Percentiles rank a stretch among this genome's conserved stretches.
phyloP scores from a whole-genome alignment of 106 monocot species.

The Platanthera zijinensis region DNA sequence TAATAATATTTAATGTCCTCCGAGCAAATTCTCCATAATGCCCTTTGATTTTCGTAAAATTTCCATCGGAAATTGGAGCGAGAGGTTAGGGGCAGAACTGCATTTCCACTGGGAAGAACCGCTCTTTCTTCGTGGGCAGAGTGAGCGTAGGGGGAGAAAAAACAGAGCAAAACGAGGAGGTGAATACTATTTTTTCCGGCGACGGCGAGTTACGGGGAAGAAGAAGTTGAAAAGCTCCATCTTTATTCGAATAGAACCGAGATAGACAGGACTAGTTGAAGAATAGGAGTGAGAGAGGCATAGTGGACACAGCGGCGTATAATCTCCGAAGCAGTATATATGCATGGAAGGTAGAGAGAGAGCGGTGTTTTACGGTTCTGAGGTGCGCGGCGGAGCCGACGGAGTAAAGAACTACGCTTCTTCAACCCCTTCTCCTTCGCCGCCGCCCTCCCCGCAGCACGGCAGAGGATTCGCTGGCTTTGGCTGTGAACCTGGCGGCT shows the following conservation, averaged over 20 bases:
- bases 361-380: slow-evolving; percentile 5
- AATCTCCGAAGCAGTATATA: not conserved
- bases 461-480: not conserved
- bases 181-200: not conserved
- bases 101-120: slow-evolving; percentile 5
- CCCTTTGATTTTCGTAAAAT: not conserved
- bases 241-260: not conserved
- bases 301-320: not conserved
- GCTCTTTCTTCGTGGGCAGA: slow-evolving; percentile 7
- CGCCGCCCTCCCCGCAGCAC: slow-evolving; percentile 16
- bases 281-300: not conserved
- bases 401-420: slow-evolving; percentile 1
- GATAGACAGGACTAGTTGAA: not conserved
- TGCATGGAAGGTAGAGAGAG: slow-evolving; percentile 30
- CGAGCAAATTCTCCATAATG: not conserved
- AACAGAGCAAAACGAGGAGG: not conserved
- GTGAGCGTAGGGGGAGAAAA: not conserved
- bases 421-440: slow-evolving; percentile 17
- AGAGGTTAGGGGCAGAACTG: not conserved
- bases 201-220: not conserved
- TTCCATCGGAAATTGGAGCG: not conserved
- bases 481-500: not conserved
- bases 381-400: slow-evolving; percentile 2
- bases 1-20: not conserved
- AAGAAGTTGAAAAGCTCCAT: not conserved